phyloP scores from a whole-genome alignment of 345 rosid genomes.

The Pistacia integerrima region DNA sequence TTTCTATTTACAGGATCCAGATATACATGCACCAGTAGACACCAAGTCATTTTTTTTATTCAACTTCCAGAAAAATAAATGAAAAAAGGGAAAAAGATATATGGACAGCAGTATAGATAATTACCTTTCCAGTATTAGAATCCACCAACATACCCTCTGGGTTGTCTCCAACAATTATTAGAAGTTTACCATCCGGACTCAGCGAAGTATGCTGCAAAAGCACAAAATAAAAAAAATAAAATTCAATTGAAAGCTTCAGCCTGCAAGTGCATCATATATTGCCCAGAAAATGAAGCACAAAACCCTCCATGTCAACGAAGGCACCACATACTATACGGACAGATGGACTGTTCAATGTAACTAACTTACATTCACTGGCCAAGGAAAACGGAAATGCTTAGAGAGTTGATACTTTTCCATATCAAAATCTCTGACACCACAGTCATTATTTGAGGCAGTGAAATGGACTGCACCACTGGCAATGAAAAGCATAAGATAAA shows the following conservation, averaged over 20 bases:
- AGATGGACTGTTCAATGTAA: background rate
- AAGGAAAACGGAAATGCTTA: constrained; percentile 58
- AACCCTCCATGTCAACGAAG: background rate
- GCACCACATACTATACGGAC: too few relatives aligned
- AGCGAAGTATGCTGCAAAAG: constrained; percentile 65
- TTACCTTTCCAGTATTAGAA: constrained; percentile 63
- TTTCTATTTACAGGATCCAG: background rate
- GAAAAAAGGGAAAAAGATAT: background rate
- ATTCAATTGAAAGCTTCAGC: background rate
- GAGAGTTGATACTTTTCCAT: constrained; percentile 72
- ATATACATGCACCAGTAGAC: background rate
- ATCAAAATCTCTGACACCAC: constrained; percentile 77
- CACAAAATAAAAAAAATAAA: background rate
- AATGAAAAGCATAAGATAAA: constrained; percentile 16
- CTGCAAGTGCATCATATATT: background rate
- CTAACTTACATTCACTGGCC: constrained; percentile 79
- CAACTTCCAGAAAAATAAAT: too few relatives aligned
- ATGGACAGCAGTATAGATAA: background rate
- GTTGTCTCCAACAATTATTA: constrained; percentile 72
- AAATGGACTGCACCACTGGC: constrained; percentile 72
- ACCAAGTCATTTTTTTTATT: background rate
- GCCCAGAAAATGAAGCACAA: background rate
- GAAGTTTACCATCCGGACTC: constrained; percentile 74
- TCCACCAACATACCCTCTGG: constrained; percentile 70
- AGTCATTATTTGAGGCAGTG: constrained; percentile 80